Evolutionary conservation across 306 rosid species (phyloP), one percentile per base, ranked within the genome.

Genomic region (Acacia melanoxylon): DNA sequence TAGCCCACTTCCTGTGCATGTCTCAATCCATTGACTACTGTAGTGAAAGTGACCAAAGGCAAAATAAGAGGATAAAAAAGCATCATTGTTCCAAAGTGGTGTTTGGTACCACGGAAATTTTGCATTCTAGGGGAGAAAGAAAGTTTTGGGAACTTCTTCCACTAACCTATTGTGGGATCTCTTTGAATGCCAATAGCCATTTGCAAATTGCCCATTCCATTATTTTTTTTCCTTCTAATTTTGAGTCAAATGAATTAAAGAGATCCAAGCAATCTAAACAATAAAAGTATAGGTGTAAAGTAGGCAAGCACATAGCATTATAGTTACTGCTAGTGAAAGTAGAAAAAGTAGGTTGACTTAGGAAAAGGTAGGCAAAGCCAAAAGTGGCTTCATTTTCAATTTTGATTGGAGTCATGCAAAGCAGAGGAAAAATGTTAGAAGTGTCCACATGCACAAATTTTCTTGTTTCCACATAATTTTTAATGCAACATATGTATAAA

Each of bases 71-170:
- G 89, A 86, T 24, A 82, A 59, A 86, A 84, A 85, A 82, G 54
- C 87, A 82, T 76, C 77, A 70, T 51, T 78, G 42, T 73, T 63
- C 68, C 69, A 31, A 77, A 87, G 88, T 86, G 89, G 84, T 48
- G 78, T 82, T 71, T 82, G 87, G 96, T 93, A 90, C 91, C 91
- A 90, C 89, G 90, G 94, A 87, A 92, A 68, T 17, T 63, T 76
- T 78, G 72, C 83, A 78, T 66, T 80, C 80, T 76, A 12, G 44
- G 24, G 75, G 35, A 82, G 77, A 71, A 80, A 82, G 75, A 71
- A 83, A 56, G 70, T 73, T 88, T 79, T 81, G 54, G 61, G 63
- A 83, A 73, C 71, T 83, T 75, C 78, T 85, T 81, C 79, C 89
- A 81, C 91, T 81, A 71, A 4, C 84, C 77, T 4, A 74, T 74